phyloP scores from a whole-genome alignment of 2,329 filamentous ascomycete genomes.

The Zymoseptoria tritici region DNA sequence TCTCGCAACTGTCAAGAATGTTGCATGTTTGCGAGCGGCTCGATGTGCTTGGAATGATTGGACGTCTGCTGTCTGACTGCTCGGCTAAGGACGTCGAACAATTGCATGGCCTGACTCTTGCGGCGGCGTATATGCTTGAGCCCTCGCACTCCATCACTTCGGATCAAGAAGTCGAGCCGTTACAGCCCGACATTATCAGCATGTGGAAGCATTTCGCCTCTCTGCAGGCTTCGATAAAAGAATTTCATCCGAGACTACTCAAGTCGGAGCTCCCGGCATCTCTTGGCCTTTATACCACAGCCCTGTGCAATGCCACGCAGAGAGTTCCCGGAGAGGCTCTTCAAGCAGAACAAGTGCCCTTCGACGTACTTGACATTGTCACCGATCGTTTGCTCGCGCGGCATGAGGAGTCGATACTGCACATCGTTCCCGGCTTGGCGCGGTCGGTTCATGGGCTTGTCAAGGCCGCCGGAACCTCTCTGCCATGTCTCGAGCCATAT shows the following conservation, averaged over 20 bases:
- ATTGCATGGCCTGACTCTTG: constrained; percentile 15
- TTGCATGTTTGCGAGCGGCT: constrained; percentile 28
- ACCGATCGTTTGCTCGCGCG: constrained; percentile 22
- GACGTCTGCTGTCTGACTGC: constrained; percentile 41
- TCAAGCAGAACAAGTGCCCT: not conserved
- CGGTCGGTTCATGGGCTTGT: constrained; percentile 11
- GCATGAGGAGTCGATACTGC: constrained; percentile 23
- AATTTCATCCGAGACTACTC: constrained; percentile 20
- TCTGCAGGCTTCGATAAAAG: constrained; percentile 8
- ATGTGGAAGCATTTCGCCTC: constrained; percentile 2
- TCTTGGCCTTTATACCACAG: constrained; percentile 15
- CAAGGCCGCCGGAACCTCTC: constrained; percentile 5
- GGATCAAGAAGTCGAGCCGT: not conserved
- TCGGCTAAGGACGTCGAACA: constrained; percentile 13
- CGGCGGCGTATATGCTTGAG: constrained; percentile 5
- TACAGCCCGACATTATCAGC: not conserved
- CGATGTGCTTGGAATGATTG: constrained; percentile 36
- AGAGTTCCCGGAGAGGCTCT: not conserved
- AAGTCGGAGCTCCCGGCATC: constrained; percentile 26
- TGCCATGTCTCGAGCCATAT: constrained; percentile 17
- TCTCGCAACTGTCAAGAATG: constrained; percentile 51
- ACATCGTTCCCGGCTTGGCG: constrained; percentile 18
- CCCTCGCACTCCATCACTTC: not conserved
- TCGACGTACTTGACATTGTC: constrained; percentile 14
- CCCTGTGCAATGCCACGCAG: constrained; percentile 14